These are phyloP conservation scores for Yarrowia sp. DNA, from an alignment of 805 yeast genomes.

Conservation along the genomic window DNA sequence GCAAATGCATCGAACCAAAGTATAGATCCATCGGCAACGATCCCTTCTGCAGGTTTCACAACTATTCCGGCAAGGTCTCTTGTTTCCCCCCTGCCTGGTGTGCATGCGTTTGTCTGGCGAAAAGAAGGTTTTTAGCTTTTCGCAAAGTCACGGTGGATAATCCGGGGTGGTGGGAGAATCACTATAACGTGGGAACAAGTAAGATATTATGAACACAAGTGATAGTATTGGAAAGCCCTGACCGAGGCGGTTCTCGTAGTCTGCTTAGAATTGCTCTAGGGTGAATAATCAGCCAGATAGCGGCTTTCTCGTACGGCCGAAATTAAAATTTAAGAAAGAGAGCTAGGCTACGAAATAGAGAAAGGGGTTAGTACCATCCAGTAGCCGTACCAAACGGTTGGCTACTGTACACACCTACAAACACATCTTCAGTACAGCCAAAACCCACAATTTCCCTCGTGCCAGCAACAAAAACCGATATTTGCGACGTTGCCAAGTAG, in stretches of 20 bases:
- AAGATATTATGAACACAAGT: too few species aligned
- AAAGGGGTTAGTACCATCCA: not conserved
- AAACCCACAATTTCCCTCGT: too few species aligned
- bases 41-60: constrained; percentile 24
- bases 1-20: constrained; percentile 8
- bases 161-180: constrained; percentile 7
- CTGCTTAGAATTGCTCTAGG: too few species aligned
- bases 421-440: too few species aligned
- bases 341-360: not conserved
- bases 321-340: not conserved
- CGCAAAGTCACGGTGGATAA: constrained; percentile 8
- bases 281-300: too few species aligned
- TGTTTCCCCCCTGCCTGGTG: constrained; percentile 14
- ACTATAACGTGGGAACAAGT: too few species aligned
- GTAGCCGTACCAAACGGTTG: not conserved
- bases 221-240: too few species aligned
- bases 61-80: not conserved
- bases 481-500: constrained; percentile 2
- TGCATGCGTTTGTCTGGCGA: not conserved
- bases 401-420: too few species aligned
- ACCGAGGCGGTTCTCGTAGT: too few species aligned
- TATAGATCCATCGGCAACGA: constrained; percentile 1
- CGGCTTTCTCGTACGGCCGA: too few species aligned
- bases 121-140: not conserved
- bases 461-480: not conserved